Conservation (phyloP, 768 basidiomycete genomes). For the Tulasnella calospora region DNA sequence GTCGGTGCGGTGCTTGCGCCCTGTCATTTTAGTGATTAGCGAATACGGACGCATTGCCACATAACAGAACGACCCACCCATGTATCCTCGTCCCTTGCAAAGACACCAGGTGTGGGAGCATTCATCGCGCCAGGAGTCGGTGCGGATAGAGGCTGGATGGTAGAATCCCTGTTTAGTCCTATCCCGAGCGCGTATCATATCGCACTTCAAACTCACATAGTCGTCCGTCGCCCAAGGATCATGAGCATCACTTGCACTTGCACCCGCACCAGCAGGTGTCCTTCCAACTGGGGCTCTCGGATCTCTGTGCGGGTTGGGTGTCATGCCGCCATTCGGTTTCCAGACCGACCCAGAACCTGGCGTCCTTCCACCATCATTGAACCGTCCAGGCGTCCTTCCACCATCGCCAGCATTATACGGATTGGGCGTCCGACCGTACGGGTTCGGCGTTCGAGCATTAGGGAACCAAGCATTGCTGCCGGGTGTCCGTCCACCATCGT, state of each 20-base stretch:
- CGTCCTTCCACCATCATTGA: constrained; percentile 29
- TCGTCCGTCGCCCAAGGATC: constrained; percentile 20
- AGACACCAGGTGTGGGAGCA: constrained; percentile 20
- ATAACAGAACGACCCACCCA: constrained; percentile 15
- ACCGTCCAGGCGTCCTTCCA: constrained; percentile 45
- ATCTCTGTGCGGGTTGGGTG: constrained; percentile 30
- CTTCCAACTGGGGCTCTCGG: constrained; percentile 30
- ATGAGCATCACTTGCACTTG: constrained; percentile 28
- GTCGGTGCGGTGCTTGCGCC: not conserved
- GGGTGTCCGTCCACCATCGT: constrained; percentile 51
- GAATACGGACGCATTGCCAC: not conserved
- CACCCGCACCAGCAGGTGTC: constrained; percentile 38
- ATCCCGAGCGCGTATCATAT: constrained; percentile 28
- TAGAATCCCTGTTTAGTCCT: constrained; percentile 30
- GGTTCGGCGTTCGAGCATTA: constrained; percentile 53
- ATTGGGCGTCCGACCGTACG: constrained; percentile 38
- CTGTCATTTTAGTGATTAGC: not conserved
- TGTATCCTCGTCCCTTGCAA: constrained; percentile 29
- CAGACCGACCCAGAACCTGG: not conserved
- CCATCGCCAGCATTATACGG: constrained; percentile 44
- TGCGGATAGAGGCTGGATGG: not conserved
- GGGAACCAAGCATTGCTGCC: constrained; percentile 46
- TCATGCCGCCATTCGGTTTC: constrained; percentile 28
- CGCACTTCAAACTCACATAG: constrained; percentile 26
- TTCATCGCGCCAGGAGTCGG: constrained; percentile 22